phyloP scores from a whole-genome alignment of 73 alveolate species.

The Stentor coeruleus region DNA sequence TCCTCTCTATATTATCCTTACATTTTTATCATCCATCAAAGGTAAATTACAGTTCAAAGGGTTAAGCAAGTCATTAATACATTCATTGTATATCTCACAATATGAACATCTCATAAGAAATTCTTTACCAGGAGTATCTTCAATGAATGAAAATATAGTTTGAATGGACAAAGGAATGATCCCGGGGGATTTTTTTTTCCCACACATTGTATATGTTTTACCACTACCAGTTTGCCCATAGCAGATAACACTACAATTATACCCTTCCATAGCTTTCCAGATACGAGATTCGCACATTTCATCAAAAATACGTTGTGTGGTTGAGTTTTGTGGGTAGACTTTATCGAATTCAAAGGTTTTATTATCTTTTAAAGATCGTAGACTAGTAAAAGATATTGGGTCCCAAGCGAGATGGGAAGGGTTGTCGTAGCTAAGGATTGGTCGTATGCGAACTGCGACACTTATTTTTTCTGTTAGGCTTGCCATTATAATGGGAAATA shows the following conservation, averaged over 20 bases:
- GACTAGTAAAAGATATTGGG: not conserved
- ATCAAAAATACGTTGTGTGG: conserved; percentile 20
- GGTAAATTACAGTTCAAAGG: conserved; percentile 55
- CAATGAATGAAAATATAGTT: not conserved
- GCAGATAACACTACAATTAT: conserved; percentile 85
- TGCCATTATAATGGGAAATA: no score
- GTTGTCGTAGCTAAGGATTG: conserved; percentile 4
- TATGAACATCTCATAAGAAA: conserved; percentile 62
- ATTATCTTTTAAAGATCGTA: not conserved
- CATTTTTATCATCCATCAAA: conserved; percentile 52
- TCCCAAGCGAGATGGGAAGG: conserved; percentile 5
- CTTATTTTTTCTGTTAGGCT: not conserved
- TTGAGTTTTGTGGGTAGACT: not conserved
- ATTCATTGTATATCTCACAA: conserved; percentile 86
- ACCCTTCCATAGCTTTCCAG: conserved; percentile 79
- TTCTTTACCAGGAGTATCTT: conserved; percentile 26
- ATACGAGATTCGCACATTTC: conserved; percentile 24
- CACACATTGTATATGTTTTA: conserved; percentile 94
- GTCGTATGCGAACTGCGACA: conserved; percentile 20
- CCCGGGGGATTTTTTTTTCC: conserved; percentile 56
- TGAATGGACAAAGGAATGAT: conserved; percentile 38
- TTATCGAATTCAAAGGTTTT: conserved; percentile 1
- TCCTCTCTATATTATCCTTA: not conserved
- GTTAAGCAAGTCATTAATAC: conserved; percentile 82
- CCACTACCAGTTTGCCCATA: conserved; percentile 98